Base-by-base conservation (phyloP, 2,329 filamentous ascomycete species). In the Verticillium albo-atrum region DNA sequence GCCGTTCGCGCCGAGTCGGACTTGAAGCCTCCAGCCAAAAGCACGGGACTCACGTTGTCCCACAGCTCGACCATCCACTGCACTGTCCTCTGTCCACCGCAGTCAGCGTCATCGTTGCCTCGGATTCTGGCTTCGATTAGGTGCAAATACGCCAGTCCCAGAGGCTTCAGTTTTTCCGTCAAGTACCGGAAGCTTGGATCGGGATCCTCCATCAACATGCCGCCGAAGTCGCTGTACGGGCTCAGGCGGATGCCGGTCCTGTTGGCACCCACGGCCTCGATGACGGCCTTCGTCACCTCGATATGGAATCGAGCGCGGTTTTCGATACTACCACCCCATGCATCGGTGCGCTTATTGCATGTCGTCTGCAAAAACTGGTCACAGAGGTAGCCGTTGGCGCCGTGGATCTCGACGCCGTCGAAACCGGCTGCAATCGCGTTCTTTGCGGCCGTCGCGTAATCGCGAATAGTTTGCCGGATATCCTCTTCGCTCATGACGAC, bases 371-470 rank as follows among this genome's bases (percentile, higher is more conserved):
- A 76, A 71, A 89, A 90, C 59, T 88, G 84, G 58, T 87, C 85
- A n/a, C 86, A 72, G 0, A 90, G 74, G 63, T 88, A 89, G 1
- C 85, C 83, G 62, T 87, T 84, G 3, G 82, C 82, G 3, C 71
- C 79, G 64, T 80, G 76, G 20, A 77, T 71, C 66, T 91, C 88
- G 58, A 92, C 85, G 9, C 85, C 87, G 67, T 94, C 90, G 51
- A 88, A 88, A 0, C 90, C 90, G 20, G 81, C 79, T 15, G 84
- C 71, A 3, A 91, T 69, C 0, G 89, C 82, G 28, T 84, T 79
- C 61, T 79, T 79, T 1, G 81, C 78, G 1, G 82, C 81, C 0
- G 77, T 78, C 1, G 79, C 82, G 70, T 82, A 92, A 0, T 85
- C 84, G 0, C 68, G 70, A 71, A 91, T 89, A 62, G 87, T 79